phyloP scores from a whole-genome alignment of 306 rosid species.

The Vigna nakashimae region DNA sequence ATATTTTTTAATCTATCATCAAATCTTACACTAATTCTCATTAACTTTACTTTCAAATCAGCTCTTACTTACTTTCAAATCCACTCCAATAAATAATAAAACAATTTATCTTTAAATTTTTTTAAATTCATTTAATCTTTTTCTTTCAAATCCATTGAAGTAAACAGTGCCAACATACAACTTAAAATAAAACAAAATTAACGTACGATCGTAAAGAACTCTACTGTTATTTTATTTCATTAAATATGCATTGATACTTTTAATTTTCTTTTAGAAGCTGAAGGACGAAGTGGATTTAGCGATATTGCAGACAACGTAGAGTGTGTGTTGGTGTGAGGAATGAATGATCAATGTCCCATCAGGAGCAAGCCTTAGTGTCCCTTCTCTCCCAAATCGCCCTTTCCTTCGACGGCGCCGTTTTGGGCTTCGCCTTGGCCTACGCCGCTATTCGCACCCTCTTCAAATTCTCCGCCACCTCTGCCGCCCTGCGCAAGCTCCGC shows the following conservation, averaged over 20 bases:
- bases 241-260: no score
- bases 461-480: conserved; percentile 54
- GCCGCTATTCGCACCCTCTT: conserved; percentile 67
- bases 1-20: no score
- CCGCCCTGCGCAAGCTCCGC: conserved; percentile 67
- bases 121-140: no score
- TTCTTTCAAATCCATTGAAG: no score
- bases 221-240: no score
- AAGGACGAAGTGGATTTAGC: neutral
- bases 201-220: no score
- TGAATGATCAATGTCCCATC: conserved; percentile 65
- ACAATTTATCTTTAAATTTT: fast-evolving
- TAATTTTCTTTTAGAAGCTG: neutral
- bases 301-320: neutral
- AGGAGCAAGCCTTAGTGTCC: conserved; percentile 75
- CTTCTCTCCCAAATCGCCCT: conserved; percentile 69
- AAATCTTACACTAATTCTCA: no score
- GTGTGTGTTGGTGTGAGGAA: neutral
- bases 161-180: no score
- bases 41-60: no score
- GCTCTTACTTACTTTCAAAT: no score
- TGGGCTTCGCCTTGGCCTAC: conserved; percentile 74
- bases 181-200: no score
- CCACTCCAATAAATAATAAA: no score
- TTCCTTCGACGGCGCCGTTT: conserved; percentile 86